Evolutionary conservation across 177 flowering plant species (phyloP).

Genomic region (Vitis hybrid): DNA sequence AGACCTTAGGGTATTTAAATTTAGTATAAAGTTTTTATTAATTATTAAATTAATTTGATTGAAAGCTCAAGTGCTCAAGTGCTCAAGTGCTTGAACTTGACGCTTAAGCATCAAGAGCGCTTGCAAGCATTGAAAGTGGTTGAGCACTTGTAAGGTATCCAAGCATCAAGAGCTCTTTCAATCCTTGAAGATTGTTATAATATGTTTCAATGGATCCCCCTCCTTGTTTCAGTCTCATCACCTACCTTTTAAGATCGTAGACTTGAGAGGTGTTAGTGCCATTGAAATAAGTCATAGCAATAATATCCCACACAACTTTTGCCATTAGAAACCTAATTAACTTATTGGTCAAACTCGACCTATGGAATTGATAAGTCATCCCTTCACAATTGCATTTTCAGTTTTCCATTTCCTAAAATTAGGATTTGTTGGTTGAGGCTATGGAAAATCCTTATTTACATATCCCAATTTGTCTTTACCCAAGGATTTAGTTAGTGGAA

Average conservation of each 20-base stretch:
- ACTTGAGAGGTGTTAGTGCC: background rate
- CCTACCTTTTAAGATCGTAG: background rate
- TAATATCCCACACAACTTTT: background rate
- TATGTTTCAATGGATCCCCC: constrained; percentile 1
- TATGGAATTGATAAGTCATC: background rate
- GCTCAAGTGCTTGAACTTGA: too few species aligned
- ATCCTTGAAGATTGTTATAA: too few species aligned
- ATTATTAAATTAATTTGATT: too few species aligned
- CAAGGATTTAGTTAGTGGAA: too few species aligned
- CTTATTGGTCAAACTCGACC: background rate
- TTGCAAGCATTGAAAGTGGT: too few species aligned
- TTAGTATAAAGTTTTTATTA: too few species aligned
- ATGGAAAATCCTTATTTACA: background rate
- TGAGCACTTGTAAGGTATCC: too few species aligned
- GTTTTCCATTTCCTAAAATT: background rate
- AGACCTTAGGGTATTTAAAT: too few species aligned
- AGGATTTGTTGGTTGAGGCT: background rate
- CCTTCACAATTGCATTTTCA: background rate
- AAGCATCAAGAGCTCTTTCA: too few species aligned
- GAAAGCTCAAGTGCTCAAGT: too few species aligned
- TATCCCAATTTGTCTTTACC: constrained; percentile 9
- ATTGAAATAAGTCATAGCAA: background rate
- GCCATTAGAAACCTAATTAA: background rate
- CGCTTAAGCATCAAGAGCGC: too few species aligned
- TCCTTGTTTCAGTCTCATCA: background rate